These are phyloP conservation scores for Simmondsia chinensis DNA, from an alignment of 148 eudicot genomes.

Conservation along the genomic window DNA sequence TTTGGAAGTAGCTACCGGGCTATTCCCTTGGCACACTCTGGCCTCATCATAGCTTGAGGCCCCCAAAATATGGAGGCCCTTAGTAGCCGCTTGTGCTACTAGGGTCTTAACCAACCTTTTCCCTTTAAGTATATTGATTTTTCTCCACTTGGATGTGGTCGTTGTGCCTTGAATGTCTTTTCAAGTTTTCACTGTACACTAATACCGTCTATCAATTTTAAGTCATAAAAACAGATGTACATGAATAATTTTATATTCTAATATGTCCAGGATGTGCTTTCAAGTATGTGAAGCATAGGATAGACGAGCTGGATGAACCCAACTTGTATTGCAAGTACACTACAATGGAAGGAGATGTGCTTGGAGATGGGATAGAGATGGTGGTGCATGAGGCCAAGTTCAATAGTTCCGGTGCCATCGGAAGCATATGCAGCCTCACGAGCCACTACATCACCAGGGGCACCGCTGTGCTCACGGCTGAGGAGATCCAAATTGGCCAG, in stretches of 20 bases:
- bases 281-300: constrained; percentile 14
- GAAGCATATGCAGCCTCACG: constrained; percentile 11
- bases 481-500: constrained; percentile 1
- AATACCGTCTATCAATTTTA: not conserved
- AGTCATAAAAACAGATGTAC: too few relatives aligned
- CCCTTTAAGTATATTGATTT: too few relatives aligned
- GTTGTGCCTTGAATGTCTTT: too few relatives aligned
- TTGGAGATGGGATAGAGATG: constrained; percentile 10
- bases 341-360: constrained; percentile 13
- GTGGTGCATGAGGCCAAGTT: constrained; percentile 11
- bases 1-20: too few relatives aligned
- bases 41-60: too few relatives aligned
- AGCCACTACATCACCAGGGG: constrained; percentile 13
- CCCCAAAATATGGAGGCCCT: too few relatives aligned
- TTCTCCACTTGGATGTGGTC: too few relatives aligned
- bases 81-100: too few relatives aligned
- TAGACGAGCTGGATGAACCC: constrained; percentile 14
- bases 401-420: not conserved
- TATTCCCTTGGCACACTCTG: too few relatives aligned
- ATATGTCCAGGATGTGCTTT: constrained; percentile 10
- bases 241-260: not conserved
- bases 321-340: constrained; percentile 18
- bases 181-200: not conserved
- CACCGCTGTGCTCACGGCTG: constrained; percentile 9
- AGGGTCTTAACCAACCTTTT: too few relatives aligned